Conservation (phyloP, 345 rosid genomes). For the Schrenkiella parvula region DNA sequence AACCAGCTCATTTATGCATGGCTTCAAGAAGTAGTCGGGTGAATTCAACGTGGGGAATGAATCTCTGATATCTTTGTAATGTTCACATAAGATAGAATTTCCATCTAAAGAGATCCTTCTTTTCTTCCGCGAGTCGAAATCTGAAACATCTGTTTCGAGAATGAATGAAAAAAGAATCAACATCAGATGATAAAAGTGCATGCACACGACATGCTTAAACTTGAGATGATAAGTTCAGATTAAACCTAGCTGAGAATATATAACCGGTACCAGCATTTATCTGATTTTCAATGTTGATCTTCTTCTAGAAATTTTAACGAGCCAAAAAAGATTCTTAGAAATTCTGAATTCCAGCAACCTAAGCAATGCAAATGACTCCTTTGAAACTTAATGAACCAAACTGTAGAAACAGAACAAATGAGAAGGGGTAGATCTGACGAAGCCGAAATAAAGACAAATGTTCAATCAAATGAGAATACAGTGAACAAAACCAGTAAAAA, state of each 20-base stretch:
- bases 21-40: slow-evolving; percentile 61
- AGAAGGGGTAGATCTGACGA: neutral
- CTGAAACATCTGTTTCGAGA: slow-evolving; percentile 10
- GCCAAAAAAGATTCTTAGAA: neutral
- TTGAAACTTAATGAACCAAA: neutral
- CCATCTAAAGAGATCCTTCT: slow-evolving; percentile 37
- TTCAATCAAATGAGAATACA: neutral
- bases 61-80: slow-evolving; percentile 33
- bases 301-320: neutral
- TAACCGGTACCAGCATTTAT: neutral
- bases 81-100: slow-evolving; percentile 10
- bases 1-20: slow-evolving; percentile 57
- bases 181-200: neutral
- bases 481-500: neutral
- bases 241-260: neutral
- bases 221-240: neutral
- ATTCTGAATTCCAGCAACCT: neutral
- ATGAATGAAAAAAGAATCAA: neutral
- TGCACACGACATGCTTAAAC: neutral
- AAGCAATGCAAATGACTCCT: neutral
- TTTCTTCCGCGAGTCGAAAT: slow-evolving; percentile 37
- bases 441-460: neutral
- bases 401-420: neutral
- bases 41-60: slow-evolving; percentile 51
- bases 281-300: neutral